Conservation (phyloP, 192 early-diverging fungal species). For the Mortierella hygrophila region DNA sequence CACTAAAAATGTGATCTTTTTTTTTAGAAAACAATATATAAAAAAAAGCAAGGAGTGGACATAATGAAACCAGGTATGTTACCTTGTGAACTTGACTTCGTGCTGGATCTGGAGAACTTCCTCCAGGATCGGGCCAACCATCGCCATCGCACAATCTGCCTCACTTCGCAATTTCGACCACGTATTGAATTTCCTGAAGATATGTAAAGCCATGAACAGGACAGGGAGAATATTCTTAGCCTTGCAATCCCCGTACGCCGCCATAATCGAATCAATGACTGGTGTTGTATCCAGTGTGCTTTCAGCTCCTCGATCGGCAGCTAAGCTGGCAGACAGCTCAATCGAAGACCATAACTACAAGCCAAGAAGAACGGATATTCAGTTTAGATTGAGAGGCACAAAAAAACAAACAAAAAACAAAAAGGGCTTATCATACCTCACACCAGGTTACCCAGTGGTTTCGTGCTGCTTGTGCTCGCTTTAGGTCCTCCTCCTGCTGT, state of each 20-base stretch:
- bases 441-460: slow-evolving; percentile 4
- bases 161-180: slow-evolving; percentile 20
- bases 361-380: not conserved
- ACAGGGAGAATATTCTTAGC: not conserved
- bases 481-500: slow-evolving; percentile 12
- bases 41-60: not conserved
- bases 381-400: not conserved
- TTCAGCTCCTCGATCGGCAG: not conserved
- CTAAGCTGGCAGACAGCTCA: not conserved
- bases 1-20: not conserved
- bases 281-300: slow-evolving; percentile 6
- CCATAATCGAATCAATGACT: slow-evolving; percentile 13
- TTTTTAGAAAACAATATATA: not conserved
- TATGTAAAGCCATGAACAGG: slow-evolving; percentile 19
- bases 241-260: slow-evolving; percentile 17
- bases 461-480: slow-evolving; percentile 10
- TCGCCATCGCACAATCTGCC: slow-evolving; percentile 12
- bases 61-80: not conserved
- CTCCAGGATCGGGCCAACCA: slow-evolving; percentile 19
- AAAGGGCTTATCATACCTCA: slow-evolving; percentile 4
- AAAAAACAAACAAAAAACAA: not conserved
- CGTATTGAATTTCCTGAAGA: slow-evolving; percentile 13
- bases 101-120: slow-evolving; percentile 20
- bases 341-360: slow-evolving; percentile 4
- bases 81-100: slow-evolving; percentile 22